Percentiles rank a stretch among this genome's conserved stretches.
These are phyloP conservation scores for Amaranthus cruentus DNA, from an alignment of 148 eudicot species.

Conservation along the genomic window DNA sequence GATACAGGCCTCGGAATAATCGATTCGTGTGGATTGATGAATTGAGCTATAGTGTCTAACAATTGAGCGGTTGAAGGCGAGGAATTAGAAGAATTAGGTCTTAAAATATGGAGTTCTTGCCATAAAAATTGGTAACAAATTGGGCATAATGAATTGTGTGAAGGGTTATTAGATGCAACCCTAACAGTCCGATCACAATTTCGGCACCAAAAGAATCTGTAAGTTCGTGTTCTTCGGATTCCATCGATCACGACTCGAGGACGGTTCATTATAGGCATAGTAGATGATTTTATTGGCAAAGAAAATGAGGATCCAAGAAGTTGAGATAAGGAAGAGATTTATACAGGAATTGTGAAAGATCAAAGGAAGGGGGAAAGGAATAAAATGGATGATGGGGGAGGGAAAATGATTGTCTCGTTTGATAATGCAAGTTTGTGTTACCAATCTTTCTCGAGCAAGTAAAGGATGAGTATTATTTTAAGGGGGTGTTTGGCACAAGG, in stretches of 20 bases:
- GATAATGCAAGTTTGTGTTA: no score
- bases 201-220: constrained; percentile 60
- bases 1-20: not conserved
- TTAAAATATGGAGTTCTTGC: constrained; percentile 38
- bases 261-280: constrained; percentile 40
- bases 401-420: not conserved
- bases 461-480: no score
- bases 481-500: no score
- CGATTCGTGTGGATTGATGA: constrained; percentile 2
- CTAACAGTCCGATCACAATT: constrained; percentile 51
- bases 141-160: constrained; percentile 40
- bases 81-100: constrained; percentile 15
- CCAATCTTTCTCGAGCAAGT: no score
- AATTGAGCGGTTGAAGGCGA: constrained; percentile 13
- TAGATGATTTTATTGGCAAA: not conserved
- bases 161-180: constrained; percentile 37
- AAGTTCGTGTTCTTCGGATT: constrained; percentile 24
- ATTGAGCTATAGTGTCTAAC: constrained; percentile 23
- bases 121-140: constrained; percentile 35
- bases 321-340: not conserved
- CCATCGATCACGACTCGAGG: constrained; percentile 42
- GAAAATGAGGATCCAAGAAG: not conserved
- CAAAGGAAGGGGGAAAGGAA: not conserved
- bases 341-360: not conserved
- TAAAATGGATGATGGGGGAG: not conserved